phyloP scores from a whole-genome alignment of 1,284 basidiomycete species.

The Cystobasidiaceae sp. region DNA sequence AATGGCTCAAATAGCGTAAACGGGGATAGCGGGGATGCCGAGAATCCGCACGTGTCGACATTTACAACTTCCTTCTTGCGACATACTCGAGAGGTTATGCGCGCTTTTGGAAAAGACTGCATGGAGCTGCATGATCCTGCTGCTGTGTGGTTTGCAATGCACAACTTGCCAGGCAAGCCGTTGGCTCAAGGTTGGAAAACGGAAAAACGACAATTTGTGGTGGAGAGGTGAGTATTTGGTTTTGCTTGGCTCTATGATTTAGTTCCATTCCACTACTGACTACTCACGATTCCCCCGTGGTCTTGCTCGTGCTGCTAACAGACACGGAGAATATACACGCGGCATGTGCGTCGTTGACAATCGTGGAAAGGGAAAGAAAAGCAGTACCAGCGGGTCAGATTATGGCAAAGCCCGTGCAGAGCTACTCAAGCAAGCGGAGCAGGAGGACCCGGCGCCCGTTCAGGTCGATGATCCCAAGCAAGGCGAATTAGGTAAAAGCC shows the following conservation, averaged over 20 bases:
- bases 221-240: background rate
- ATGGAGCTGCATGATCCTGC: slow-evolving; percentile 80
- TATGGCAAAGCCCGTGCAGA: background rate
- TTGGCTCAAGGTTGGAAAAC: background rate
- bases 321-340: slow-evolving; percentile 2
- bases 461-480: background rate
- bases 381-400: background rate
- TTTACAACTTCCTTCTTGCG: slow-evolving; percentile 76
- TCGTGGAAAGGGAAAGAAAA: background rate
- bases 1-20: too few relatives aligned
- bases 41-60: too few relatives aligned
- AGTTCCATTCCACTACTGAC: too few relatives aligned
- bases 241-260: background rate
- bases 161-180: background rate
- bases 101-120: slow-evolving; percentile 66
- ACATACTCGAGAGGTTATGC: slow-evolving; percentile 59
- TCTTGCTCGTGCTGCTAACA: background rate
- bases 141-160: slow-evolving; percentile 69
- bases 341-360: slow-evolving; percentile 24
- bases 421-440: background rate
- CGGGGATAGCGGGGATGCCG: too few relatives aligned
- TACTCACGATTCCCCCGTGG: background rate
- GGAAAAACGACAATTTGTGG: background rate
- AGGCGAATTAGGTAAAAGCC: too few relatives aligned
- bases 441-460: background rate